Conservation (phyloP, 352 stramenopile genomes). For the Phytophthora ohioensis region DNA sequence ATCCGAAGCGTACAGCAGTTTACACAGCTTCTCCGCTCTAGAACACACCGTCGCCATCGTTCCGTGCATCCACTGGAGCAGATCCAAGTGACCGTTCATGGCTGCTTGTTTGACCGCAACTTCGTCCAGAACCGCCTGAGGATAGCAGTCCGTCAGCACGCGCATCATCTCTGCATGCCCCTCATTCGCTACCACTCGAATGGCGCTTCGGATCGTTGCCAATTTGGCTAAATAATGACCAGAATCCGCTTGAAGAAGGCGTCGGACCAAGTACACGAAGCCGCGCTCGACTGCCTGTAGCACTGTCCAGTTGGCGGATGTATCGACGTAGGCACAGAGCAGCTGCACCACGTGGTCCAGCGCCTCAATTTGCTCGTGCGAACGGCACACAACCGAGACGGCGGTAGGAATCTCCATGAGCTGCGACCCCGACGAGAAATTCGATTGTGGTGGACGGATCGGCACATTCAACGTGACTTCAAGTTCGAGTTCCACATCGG, state of each 20-base stretch:
- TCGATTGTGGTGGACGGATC: conserved; percentile 30
- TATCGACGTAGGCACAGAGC: conserved; percentile 47
- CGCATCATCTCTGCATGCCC: conserved; percentile 38
- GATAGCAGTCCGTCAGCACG: conserved; percentile 19
- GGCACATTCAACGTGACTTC: conserved; percentile 24
- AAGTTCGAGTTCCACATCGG: conserved; percentile 8
- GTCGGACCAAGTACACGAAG: conserved; percentile 50
- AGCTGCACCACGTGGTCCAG: conserved; percentile 52
- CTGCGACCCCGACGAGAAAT: conserved; percentile 2
- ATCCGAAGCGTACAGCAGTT: conserved; percentile 34
- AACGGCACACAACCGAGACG: conserved; percentile 36
- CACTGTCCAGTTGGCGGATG: conserved; percentile 51
- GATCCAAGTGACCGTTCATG: conserved; percentile 31
- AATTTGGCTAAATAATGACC: conserved; percentile 20
- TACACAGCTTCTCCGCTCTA: background rate
- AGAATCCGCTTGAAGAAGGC: conserved; percentile 42
- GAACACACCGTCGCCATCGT: background rate
- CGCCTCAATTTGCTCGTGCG: conserved; percentile 27
- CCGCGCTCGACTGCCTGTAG: conserved; percentile 44
- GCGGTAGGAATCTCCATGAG: conserved; percentile 18
- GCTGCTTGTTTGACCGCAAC: conserved; percentile 35
- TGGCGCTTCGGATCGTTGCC: conserved; percentile 16
- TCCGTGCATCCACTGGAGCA: conserved; percentile 38
- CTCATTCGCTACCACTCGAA: conserved; percentile 47
- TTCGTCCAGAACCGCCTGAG: conserved; percentile 26